Base-by-base conservation (phyloP, 164 flowering plant genomes). In the Sedum album region DNA sequence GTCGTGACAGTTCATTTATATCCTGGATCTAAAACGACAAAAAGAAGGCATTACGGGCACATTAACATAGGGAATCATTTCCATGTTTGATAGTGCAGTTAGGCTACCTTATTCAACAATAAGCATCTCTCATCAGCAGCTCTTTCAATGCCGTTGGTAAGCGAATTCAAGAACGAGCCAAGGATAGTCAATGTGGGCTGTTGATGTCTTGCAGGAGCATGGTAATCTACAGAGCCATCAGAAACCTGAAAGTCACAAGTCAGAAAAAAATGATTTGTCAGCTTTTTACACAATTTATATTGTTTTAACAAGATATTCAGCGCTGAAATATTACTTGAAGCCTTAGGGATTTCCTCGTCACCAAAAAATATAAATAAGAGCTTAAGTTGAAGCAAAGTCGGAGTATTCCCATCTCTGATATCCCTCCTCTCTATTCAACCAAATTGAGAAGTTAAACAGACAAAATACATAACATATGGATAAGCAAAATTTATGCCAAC, bases 1-100 rank as follows among this genome's bases (percentile, higher is more conserved):
- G 96, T 63, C 99, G 84, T 65, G 99, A 87, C 39, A 90, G 79
- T 72, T 94, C 99, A 80, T 94, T 94, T 71, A 94, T 83, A 75
- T 94, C 95, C 74, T 80, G 89, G 70, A 91, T 85, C 99, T 94
- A 70, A 73, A 74, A 73, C 41, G 46, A 35, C 44, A 33, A 38
- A 38, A 57, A 2, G 20, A 33, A 57, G 31, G 31, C 20, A 57
- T 14, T 26, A 14, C 28, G 2, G 13, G 33, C 31, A 57, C 33
- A 57, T 15, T 49, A 17, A 42, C 26, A 17, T 53, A 26, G 6
- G 31, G 9, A 15, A 4, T 57, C 33, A 28, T 26, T 33, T 57
- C 6, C 33, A 57, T 57, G 62, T 57, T 57, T 57, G 5, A 57
- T 20, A 57, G 18, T 28, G 33, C 31, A 74, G 13, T 13, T 30